Conservation (phyloP, 495 filamentous ascomycete species). For the Schizothecium vesticola region DNA sequence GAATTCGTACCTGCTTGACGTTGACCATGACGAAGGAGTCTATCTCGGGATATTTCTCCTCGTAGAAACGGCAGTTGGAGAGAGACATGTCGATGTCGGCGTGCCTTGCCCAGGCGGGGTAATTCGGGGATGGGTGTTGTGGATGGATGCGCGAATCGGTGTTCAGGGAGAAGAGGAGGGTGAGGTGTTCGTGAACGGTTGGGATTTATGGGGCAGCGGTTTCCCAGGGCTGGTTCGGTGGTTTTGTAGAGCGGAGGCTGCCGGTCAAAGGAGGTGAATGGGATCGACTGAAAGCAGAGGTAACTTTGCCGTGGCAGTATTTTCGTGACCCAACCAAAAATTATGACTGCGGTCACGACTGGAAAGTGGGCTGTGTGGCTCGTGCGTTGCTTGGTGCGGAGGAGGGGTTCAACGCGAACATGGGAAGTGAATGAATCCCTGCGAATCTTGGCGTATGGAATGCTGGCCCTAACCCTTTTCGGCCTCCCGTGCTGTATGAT, state of each 20-base stretch:
- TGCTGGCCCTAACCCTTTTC: neutral
- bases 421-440: neutral
- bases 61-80: slow-evolving; percentile 98
- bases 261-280: slow-evolving; percentile 2
- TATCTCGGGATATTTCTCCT: slow-evolving; percentile 86
- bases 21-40: slow-evolving; percentile 99
- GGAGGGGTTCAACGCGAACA: neutral
- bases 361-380: slow-evolving; percentile 29
- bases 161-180: neutral
- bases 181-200: neutral
- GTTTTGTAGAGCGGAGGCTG: neutral
- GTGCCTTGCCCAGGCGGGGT: slow-evolving; percentile 25
- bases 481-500: neutral
- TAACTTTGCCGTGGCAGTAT: slow-evolving; percentile 25
- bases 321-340: slow-evolving; percentile 25
- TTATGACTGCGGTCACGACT: slow-evolving; percentile 12
- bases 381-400: slow-evolving; percentile 10
- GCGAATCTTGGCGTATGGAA: neutral
- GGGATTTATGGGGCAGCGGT: neutral
- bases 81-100: slow-evolving; percentile 69
- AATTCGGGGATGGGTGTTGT: slow-evolving; percentile 8
- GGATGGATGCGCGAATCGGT: neutral
- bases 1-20: slow-evolving; percentile 72
- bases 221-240: neutral
- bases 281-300: slow-evolving; percentile 9